These are phyloP conservation scores for Kitagawia praeruptora DNA, from an alignment of 129 eudicot genomes.

Conservation along the genomic window DNA sequence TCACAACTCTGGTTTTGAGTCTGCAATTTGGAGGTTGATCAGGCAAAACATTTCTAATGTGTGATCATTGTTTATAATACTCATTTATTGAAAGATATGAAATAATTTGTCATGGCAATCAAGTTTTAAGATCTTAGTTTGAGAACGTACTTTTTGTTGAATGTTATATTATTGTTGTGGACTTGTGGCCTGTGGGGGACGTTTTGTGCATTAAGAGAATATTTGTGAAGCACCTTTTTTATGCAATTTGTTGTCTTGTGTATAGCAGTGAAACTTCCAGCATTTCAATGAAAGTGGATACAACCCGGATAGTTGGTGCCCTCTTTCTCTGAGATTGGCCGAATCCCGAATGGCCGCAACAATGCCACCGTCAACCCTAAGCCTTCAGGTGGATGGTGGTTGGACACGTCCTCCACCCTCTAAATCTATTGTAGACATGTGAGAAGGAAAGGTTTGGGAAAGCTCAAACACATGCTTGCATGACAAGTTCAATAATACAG, in stretches of 20 bases:
- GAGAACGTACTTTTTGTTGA: not conserved
- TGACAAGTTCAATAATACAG: slow-evolving; percentile 1
- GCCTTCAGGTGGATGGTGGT: not conserved
- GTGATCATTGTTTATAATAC: no score
- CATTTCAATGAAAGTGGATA: not conserved
- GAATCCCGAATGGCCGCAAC: not conserved
- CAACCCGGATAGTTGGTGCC: not conserved
- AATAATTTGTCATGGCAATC: not conserved
- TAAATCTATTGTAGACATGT: slow-evolving; percentile 3
- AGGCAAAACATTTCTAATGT: not conserved
- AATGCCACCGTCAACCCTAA: slow-evolving; percentile 10
- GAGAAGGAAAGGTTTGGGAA: slow-evolving; percentile 12
- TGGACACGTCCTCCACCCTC: slow-evolving; percentile 5
- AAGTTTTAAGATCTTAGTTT: not conserved
- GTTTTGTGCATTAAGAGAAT: no score
- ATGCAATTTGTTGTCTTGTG: slow-evolving; percentile 1
- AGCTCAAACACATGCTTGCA: slow-evolving; percentile 6
- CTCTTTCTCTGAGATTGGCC: slow-evolving; percentile 3
- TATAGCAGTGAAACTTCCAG: not conserved
- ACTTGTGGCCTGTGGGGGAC: no score
- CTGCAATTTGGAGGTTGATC: not conserved
- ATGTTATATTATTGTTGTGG: not conserved
- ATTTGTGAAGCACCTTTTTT: no score
- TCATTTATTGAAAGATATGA: no score
- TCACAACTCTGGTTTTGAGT: not conserved